Base-by-base conservation (phyloP, 805 yeast species). In the Metahyphopichia silvanorum region DNA sequence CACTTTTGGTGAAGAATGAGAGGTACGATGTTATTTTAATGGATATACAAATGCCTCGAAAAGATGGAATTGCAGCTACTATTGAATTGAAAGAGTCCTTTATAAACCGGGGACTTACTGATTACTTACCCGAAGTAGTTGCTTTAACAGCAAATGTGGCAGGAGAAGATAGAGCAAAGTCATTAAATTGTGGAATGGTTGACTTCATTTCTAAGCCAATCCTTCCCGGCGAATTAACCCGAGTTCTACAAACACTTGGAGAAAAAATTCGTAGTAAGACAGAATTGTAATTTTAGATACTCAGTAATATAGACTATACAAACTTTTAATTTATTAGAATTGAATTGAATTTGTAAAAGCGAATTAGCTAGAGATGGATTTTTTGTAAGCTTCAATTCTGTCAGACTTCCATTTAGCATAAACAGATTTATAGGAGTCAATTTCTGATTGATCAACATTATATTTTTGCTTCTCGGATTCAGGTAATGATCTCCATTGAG, bases 61-160 rank as follows among this genome's bases (percentile, higher is more conserved):
- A 72, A 38, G 84, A 78, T 47, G 84, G 84, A 1, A 62, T 75
- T n/a, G 63, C 68, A 4, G 67, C 77, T 1, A 63, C 76, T 0
- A 50, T 49, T 7, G 74, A 69, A 34, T 46, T 71, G 23, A 47
- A 44, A 26, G 49, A 53, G 28, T 33, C 46, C 16, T 70, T 68
- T 33, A 21, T 21, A 1, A 53, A 47, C 7, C 39, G 43, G 12
- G 44, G 47, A 3, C 37, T 40, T 6, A 41, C 21, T 10, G 33
- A 38, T 2, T 39, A 29, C 22, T 31, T 60, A 29, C 74, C 75
- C n/a, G 46, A 56, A 12, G 55, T 71, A 5, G 63, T 71, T 9
- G 76, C 76, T 8, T 50, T 71, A 38, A 72, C 76, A 7, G 77
- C 76, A 11, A 71, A 74, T 40, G 79, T 74, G 9, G 77, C 75